Evolutionary conservation across 2,329 filamentous ascomycete genomes (phyloP).

Genomic region (Trichoderma polysporum): DNA sequence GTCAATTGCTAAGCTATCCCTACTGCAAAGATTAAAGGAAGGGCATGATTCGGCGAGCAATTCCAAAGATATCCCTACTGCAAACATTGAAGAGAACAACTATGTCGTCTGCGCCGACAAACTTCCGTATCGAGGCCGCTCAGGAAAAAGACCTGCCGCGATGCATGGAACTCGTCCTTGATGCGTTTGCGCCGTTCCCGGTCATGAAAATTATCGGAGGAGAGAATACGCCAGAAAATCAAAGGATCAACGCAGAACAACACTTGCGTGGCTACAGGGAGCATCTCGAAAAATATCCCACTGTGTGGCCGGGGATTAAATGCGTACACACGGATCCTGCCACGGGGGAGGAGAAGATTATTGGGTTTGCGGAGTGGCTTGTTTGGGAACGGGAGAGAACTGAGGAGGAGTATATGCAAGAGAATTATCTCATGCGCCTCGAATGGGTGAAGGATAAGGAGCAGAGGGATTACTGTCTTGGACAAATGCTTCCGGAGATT

Average conservation of each 20-base stretch:
- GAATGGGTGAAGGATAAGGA: conserved; percentile 9
- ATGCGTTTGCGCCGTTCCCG: conserved; percentile 6
- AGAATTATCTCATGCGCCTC: not conserved
- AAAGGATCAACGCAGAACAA: not conserved
- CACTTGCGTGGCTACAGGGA: conserved; percentile 3
- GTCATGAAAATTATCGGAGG: conserved; percentile 3
- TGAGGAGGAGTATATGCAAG: conserved; percentile 1
- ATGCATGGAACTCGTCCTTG: conserved; percentile 20
- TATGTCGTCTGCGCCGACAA: not conserved
- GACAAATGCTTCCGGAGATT: not conserved
- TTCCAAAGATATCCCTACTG: not conserved
- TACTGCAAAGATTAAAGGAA: not conserved
- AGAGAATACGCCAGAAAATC: conserved; percentile 9
- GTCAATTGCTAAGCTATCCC: not conserved
- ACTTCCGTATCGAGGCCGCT: conserved; percentile 12
- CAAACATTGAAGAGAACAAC: not conserved
- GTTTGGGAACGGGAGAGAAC: conserved; percentile 17
- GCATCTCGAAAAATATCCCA: conserved; percentile 16
- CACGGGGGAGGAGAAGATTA: conserved; percentile 13
- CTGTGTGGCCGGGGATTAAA: conserved; percentile 12
- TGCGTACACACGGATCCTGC: conserved; percentile 16
- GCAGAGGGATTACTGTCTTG: not conserved
- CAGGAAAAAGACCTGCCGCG: conserved; percentile 21
- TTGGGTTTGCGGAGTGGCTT: conserved; percentile 21
- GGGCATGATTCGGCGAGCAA: not conserved